phyloP scores from a whole-genome alignment of 805 yeast genomes.

The Kodamaea hsintzibuensis region DNA sequence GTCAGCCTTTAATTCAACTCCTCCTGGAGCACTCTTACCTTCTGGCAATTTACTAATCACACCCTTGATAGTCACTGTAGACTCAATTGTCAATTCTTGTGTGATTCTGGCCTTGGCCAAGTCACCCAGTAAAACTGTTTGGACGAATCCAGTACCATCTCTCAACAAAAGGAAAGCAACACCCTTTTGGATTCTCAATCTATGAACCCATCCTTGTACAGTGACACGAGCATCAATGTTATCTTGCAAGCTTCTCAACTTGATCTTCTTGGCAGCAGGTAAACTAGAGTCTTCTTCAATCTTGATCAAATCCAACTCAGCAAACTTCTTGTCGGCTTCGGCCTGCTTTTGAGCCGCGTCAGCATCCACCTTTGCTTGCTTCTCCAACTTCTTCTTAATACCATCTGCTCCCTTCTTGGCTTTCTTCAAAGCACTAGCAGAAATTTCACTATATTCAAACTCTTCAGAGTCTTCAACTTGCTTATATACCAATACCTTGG shows the following conservation, averaged over 20 bases:
- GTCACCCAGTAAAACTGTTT: constrained; percentile 86
- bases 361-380: constrained; percentile 59
- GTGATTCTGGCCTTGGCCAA: constrained; percentile 90
- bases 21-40: constrained; percentile 97
- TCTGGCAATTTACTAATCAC: constrained; percentile 82
- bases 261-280: constrained; percentile 67
- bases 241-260: constrained; percentile 56
- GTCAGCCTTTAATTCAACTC: constrained; percentile 90
- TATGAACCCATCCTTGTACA: constrained; percentile 94
- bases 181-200: constrained; percentile 91
- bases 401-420: constrained; percentile 96
- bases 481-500: constrained; percentile 61
- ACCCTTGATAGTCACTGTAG: constrained; percentile 81
- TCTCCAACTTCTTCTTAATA: constrained; percentile 75
- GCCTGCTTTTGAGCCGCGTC: constrained; percentile 55
- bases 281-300: constrained; percentile 73
- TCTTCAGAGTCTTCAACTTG: constrained; percentile 52
- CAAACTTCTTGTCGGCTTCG: constrained; percentile 74
- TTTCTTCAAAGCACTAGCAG: constrained; percentile 90
- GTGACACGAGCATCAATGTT: constrained; percentile 68
- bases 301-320: constrained; percentile 69
- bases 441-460: constrained; percentile 69
- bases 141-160: constrained; percentile 93
- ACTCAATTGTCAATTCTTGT: constrained; percentile 80
- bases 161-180: constrained; percentile 87